Evolutionary conservation across 2,329 filamentous ascomycete species (phyloP), one percentile per base, ranked within the genome.

Genomic region (Colletotrichum incanum): DNA sequence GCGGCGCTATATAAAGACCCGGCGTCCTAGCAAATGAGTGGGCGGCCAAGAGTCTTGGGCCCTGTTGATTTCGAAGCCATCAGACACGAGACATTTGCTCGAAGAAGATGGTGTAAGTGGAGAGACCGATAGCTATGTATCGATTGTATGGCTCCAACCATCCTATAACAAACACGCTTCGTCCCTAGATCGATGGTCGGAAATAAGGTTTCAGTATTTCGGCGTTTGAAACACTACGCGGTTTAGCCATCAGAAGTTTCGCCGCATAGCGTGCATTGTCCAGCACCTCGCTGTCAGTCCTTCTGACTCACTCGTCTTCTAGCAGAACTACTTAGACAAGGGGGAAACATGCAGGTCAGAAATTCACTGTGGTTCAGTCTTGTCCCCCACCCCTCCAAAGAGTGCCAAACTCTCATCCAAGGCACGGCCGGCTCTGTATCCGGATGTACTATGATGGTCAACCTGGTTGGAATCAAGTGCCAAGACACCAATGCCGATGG

Each of bases 11-110:
- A 11, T 2, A 26, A 23, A 12, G 31, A 47, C 16, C n/a, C 11
- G 43, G n/a, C 39, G 23, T 14, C 37, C n/a, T 41, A 52, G 50
- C 34, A 31, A 20, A 16, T 11, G 20, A 5, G 43, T 41, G 26
- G 49, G 43, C 58, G 16, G 64, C 64, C 58, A 63, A 68, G 50
- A 68, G 45, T 63, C 50, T 68, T 39, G 37, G 50, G 56, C 58
- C 52, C n/a, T 43, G n/a, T 26, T 50, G 49, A 39, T 26, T 62
- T 39, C 9, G 54, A 2, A 34, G 43, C 56, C 65, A 71, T 68
- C 23, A 43, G 43, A 52, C 18, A 18, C 3, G 12, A n/a, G n/a
- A 41, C 31, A 11, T 14, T 5, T n/a, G n/a, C 20, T 14, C 7
- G 14, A 5, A 26, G 34, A 28, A 39, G n/a, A 39, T 47, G 4